Evolutionary conservation across 106 monocot genomes (phyloP), one percentile per base, ranked within the genome.

Genomic region (Iris macrosiphon): DNA sequence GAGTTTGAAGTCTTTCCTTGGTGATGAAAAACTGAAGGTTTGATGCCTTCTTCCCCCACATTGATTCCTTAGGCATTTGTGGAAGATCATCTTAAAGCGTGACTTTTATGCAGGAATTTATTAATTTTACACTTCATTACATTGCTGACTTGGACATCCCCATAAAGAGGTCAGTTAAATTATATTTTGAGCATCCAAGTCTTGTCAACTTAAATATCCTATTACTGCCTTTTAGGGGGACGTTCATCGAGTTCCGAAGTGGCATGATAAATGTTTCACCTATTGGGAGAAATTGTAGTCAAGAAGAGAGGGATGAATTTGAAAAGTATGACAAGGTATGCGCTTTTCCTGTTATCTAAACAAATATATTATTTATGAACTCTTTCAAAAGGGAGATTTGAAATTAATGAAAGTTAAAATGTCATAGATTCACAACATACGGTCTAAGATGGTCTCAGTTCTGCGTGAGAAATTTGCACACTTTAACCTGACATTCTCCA

Each of bases 221-320:
- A 11, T 45, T 53, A 6, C 22, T 45, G 6, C 42, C 4, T 52
- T 55, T 23, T 40, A 96, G 96, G 75, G 96, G 96, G n/a, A 96
- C 96, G 63, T 96, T 96, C 66, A 82, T 96, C 27, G 96, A 96
- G 57, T 90, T 96, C 60, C 79, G 96, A 23, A 89, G 74, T 64
- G 96, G 96, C 55, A 96, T 96, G 96, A 52, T 96, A 46, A 96
- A 96, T 72, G 82, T 96, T 46, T 96, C 96, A 13, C 96, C 96
- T 34, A 96, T 96, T 54, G 96, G 96, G 32, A 50, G 89, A 64
- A 96, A 96, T 15, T 96, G 96, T 67, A 96, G 96, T 63, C 96
- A 96, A 75, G 90, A 80, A 59, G 96, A 96, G 62, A n/a, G n/a
- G 28, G 89, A 86, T 63, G 96, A 96, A 27, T 96, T 90, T 67